Percentiles rank a stretch among this genome's conserved stretches.
These are phyloP conservation scores for Tremella yokohamensis DNA, from an alignment of 768 basidiomycete species.

Conservation along the genomic window DNA sequence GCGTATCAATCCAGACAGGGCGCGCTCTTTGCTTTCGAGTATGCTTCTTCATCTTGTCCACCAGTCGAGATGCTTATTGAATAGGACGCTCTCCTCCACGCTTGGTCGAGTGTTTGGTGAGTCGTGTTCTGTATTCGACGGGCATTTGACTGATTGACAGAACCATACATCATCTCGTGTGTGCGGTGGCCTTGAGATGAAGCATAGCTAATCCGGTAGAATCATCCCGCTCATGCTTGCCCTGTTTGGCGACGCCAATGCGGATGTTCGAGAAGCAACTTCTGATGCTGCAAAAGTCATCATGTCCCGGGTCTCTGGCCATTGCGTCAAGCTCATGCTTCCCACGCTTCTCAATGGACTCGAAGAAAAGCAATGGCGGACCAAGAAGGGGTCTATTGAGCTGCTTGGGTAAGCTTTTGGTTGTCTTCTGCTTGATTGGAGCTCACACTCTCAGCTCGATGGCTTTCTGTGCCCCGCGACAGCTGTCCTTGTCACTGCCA, in stretches of 20 bases:
- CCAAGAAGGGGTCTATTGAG: slow-evolving; percentile 92
- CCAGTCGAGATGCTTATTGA: not conserved
- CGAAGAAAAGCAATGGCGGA: slow-evolving; percentile 98
- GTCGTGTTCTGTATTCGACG: slow-evolving; percentile 2
- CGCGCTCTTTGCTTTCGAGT: slow-evolving; percentile 87
- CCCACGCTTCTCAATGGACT: slow-evolving; percentile 83
- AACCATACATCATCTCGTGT: slow-evolving; percentile 71
- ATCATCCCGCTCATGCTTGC: slow-evolving; percentile 77
- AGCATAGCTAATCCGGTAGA: slow-evolving; percentile 42
- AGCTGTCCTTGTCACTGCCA: slow-evolving; percentile 88
- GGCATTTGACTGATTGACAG: not conserved
- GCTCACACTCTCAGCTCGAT: slow-evolving; percentile 60
- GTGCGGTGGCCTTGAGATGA: no score
- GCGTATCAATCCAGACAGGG: slow-evolving; percentile 82
- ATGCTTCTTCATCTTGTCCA: slow-evolving; percentile 5
- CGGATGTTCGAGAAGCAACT: slow-evolving; percentile 89
- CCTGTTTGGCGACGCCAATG: slow-evolving; percentile 77
- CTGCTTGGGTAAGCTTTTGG: slow-evolving; percentile 61
- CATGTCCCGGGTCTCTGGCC: slow-evolving; percentile 85
- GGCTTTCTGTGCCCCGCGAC: slow-evolving; percentile 95
- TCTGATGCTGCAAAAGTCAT: slow-evolving; percentile 87
- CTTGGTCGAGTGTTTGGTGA: slow-evolving; percentile 77
- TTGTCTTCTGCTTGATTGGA: not conserved
- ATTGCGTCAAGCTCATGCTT: slow-evolving; percentile 91
- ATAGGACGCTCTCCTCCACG: slow-evolving; percentile 68